phyloP scores from a whole-genome alignment of 2,329 filamentous ascomycete genomes.

The Daldinia sp. region DNA sequence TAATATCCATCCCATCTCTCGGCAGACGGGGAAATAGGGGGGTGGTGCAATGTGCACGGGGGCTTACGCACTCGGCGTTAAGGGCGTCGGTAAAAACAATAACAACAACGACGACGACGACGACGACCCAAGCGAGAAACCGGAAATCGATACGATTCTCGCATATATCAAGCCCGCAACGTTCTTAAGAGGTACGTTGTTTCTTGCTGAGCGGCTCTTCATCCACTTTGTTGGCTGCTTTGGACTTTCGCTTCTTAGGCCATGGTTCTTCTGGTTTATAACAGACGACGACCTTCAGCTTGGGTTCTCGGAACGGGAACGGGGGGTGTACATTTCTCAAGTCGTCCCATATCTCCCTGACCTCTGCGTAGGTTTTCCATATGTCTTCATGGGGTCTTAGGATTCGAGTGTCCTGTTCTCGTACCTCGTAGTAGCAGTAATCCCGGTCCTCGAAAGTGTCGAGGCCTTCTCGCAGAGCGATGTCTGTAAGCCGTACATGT shows the following conservation, averaged over 20 bases:
- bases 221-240: no score
- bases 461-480: constrained; percentile 18
- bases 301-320: no score
- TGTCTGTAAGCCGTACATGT: constrained; percentile 15
- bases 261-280: not conserved
- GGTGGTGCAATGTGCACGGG: not conserved
- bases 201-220: no score
- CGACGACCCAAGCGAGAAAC: not conserved
- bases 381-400: not conserved
- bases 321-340: not conserved
- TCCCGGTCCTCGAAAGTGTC: constrained; percentile 30
- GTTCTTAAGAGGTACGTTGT: no score
- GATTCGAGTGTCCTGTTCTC: not conserved
- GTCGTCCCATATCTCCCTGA: not conserved
- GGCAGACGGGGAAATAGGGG: no score
- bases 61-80: not conserved
- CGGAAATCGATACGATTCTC: not conserved
- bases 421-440: constrained; percentile 36
- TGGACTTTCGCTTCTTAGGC: no score
- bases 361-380: not conserved
- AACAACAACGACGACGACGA: no score
- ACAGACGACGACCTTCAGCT: not conserved
- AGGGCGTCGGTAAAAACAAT: no score
- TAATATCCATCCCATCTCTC: no score
- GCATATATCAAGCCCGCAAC: not conserved